Evolutionary conservation across 441 rosid genomes (phyloP).

Genomic region (Pelargonium cotyledonis): DNA sequence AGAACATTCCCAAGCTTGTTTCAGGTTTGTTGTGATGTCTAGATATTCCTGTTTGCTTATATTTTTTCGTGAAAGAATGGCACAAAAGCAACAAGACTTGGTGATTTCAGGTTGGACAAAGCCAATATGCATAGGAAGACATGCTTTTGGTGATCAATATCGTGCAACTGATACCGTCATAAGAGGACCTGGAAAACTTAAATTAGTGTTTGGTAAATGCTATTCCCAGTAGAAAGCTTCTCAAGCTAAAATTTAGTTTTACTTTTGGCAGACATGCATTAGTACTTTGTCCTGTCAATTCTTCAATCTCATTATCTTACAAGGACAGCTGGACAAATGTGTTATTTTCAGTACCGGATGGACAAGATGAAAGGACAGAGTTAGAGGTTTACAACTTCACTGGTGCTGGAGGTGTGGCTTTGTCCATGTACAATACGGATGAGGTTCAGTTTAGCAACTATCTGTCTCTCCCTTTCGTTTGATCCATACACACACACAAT

Average conservation of each 20-base stretch:
- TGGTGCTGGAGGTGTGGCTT: conserved; percentile 77
- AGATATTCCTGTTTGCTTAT: conserved; percentile 3
- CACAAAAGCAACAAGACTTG: neutral
- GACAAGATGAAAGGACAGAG: conserved; percentile 43
- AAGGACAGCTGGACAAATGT: conserved; percentile 7
- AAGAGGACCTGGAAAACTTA: conserved; percentile 1
- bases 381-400: conserved; percentile 56
- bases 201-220: conserved; percentile 44
- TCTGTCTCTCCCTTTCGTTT: neutral
- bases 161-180: neutral
- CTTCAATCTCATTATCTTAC: conserved; percentile 5
- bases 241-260: neutral
- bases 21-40: conserved; percentile 42
- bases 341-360: conserved; percentile 48
- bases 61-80: neutral
- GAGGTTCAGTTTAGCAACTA: conserved; percentile 39
- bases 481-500: neutral
- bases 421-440: conserved; percentile 81
- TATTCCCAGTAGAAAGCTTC: conserved; percentile 6
- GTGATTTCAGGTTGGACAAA: conserved; percentile 3
- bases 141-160: neutral
- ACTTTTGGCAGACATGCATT: neutral
- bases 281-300: neutral
- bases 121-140: neutral
- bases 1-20: conserved; percentile 68